Percentiles rank a stretch among this genome's conserved stretches.
Evolutionary conservation across 345 rosid genomes (phyloP).

Genomic region (Salix arbutifolia): DNA sequence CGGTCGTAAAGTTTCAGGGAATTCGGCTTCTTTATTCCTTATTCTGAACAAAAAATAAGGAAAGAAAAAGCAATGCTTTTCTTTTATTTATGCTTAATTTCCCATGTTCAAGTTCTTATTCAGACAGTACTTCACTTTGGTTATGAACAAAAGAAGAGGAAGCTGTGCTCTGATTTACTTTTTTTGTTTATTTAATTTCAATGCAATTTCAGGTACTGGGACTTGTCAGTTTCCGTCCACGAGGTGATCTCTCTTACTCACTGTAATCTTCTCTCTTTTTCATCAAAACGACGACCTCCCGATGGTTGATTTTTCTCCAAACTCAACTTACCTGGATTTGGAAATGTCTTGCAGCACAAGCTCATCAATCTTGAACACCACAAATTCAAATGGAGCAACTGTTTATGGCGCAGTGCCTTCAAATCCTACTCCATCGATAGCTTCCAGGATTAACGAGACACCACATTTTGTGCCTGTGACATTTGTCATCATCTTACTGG

Average conservation of each 20-base stretch:
- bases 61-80: neutral
- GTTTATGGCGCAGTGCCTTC: conserved; percentile 63
- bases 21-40: neutral
- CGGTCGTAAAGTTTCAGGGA: neutral
- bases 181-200: neutral
- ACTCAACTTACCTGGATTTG: neutral
- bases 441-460: neutral
- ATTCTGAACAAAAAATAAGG: neutral
- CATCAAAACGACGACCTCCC: neutral
- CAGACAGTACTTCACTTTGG: neutral
- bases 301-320: neutral
- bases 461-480: neutral
- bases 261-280: neutral
- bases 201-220: conserved; percentile 44
- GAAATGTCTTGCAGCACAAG: conserved; percentile 44
- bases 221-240: conserved; percentile 58
- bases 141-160: neutral
- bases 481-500: conserved; percentile 10
- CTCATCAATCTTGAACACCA: conserved; percentile 60
- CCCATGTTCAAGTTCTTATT: neutral
- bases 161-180: neutral
- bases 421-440: conserved; percentile 33
- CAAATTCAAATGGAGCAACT: conserved; percentile 56
- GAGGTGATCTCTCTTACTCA: conserved; percentile 32
- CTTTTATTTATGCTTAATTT: neutral